phyloP scores from a whole-genome alignment of 495 filamentous ascomycete genomes.

The Penicillium coffeae region DNA sequence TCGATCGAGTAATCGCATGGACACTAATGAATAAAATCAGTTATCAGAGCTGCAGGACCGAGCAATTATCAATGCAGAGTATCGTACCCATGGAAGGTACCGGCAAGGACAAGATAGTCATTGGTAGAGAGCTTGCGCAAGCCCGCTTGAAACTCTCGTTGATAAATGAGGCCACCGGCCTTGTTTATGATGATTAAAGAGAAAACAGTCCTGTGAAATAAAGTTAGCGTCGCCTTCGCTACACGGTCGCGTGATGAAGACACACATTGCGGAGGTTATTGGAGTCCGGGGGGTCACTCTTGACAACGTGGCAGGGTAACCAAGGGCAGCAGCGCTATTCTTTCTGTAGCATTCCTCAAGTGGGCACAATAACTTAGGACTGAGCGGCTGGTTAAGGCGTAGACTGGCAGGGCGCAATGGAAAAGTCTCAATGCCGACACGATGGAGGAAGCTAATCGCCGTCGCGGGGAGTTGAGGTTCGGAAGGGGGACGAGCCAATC shows the following conservation, averaged over 20 bases:
- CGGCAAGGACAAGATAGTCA: conserved; percentile 94
- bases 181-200: conserved; percentile 97
- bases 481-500: no score
- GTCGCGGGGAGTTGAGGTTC: conserved; percentile 8
- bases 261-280: conserved; percentile 18
- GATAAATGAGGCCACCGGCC: conserved; percentile 92
- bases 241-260: background rate
- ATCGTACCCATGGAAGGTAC: conserved; percentile 94
- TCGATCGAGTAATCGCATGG: conserved; percentile 84
- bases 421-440: background rate
- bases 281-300: conserved; percentile 1
- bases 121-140: conserved; percentile 86
- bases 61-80: no score
- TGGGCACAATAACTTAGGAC: background rate
- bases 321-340: conserved; percentile 4
- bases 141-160: conserved; percentile 80
- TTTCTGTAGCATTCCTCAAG: conserved; percentile 13
- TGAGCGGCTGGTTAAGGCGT: no score
- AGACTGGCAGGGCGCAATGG: background rate
- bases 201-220: conserved; percentile 73
- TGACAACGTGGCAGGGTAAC: conserved; percentile 13
- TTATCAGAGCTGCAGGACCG: no score
- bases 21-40: no score
- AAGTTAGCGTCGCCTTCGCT: conserved; percentile 12
- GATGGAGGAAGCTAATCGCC: conserved; percentile 1